These are phyloP conservation scores for Jaminaea rosea DNA, from an alignment of 1,284 basidiomycete species.

Conservation along the genomic window DNA sequence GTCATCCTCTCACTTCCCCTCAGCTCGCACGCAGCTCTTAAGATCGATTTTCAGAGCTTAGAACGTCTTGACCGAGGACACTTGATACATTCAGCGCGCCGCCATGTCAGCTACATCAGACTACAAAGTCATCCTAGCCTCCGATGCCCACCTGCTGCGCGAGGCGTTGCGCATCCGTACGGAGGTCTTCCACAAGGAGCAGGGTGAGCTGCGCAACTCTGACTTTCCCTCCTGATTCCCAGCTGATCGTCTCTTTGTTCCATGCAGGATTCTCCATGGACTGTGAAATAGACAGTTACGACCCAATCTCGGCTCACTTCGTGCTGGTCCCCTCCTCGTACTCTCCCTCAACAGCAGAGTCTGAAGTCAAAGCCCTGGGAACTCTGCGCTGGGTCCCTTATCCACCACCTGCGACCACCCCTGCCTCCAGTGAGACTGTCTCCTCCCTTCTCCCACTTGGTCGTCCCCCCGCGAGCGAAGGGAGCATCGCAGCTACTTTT, in stretches of 20 bases:
- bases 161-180: background rate
- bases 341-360: background rate
- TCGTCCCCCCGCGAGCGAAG: too few relatives aligned
- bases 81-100: too few relatives aligned
- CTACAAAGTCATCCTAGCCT: slow-evolving; percentile 1
- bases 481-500: too few relatives aligned
- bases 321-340: background rate
- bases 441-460: too few relatives aligned
- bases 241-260: background rate
- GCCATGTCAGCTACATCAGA: too few relatives aligned
- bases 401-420: background rate
- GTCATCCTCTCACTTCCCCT: too few relatives aligned
- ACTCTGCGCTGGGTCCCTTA: background rate
- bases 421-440: too few relatives aligned
- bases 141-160: background rate
- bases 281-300: background rate
- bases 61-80: too few relatives aligned
- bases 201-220: too few relatives aligned
- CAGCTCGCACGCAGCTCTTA: too few relatives aligned
- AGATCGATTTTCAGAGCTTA: too few relatives aligned
- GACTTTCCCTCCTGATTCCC: background rate
- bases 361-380: background rate
- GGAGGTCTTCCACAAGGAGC: background rate
- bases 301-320: background rate
- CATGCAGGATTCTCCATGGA: background rate